phyloP scores from a whole-genome alignment of 805 yeast species.

The Starmerella gropengiesseri region DNA sequence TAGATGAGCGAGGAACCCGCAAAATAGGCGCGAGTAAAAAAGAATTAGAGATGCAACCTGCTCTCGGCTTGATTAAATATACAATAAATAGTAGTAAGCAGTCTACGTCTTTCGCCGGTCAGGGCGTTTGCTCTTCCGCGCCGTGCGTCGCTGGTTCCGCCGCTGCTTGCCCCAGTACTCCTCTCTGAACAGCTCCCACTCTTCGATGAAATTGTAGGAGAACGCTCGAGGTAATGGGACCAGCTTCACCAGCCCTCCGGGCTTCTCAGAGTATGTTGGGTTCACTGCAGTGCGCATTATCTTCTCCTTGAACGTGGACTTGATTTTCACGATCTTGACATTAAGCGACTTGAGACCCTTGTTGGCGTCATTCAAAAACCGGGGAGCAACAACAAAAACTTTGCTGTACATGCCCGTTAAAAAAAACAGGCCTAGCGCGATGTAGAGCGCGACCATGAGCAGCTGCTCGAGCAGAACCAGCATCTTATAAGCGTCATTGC shows the following conservation, averaged over 20 bases:
- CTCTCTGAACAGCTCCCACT: slow-evolving; percentile 87
- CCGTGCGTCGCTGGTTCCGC: slow-evolving; percentile 2
- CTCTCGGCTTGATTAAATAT: too few relatives aligned
- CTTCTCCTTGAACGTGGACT: slow-evolving; percentile 25
- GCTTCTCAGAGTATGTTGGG: slow-evolving; percentile 25
- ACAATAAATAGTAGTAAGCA: too few relatives aligned
- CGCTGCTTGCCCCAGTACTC: slow-evolving; percentile 65
- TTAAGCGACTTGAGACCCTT: slow-evolving; percentile 81
- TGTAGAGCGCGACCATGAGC: slow-evolving; percentile 46
- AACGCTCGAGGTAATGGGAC: slow-evolving; percentile 74
- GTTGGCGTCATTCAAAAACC: slow-evolving; percentile 71
- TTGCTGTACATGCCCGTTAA: slow-evolving; percentile 82
- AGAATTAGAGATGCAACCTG: too few relatives aligned
- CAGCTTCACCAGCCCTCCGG: slow-evolving; percentile 70
- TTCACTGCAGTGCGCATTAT: slow-evolving; percentile 22
- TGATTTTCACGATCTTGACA: slow-evolving; percentile 46
- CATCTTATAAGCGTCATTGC: neutral
- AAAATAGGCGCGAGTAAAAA: too few relatives aligned
- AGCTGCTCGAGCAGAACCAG: slow-evolving; percentile 28
- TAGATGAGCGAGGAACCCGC: too few relatives aligned
- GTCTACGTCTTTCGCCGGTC: too few relatives aligned
- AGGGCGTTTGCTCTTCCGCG: neutral
- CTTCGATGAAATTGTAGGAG: slow-evolving; percentile 72
- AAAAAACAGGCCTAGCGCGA: slow-evolving; percentile 67
- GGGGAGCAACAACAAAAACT: slow-evolving; percentile 71